phyloP scores from a whole-genome alignment of 805 yeast species.

The Metschnikowia baotianmanensis region DNA sequence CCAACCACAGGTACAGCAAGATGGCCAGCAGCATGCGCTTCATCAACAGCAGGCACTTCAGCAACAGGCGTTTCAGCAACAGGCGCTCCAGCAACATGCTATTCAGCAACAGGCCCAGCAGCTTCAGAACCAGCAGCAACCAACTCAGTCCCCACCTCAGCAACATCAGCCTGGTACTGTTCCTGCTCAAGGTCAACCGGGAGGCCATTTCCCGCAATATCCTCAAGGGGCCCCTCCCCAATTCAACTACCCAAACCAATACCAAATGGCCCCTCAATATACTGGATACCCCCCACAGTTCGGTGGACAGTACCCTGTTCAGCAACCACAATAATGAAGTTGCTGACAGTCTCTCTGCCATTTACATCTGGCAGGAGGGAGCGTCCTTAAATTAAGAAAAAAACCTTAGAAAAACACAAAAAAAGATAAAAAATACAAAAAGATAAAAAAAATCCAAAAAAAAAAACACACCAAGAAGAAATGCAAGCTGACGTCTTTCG shows the following conservation, averaged over 20 bases:
- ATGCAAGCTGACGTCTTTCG: constrained; percentile 1
- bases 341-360: background rate
- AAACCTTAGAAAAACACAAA: background rate
- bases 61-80: constrained; percentile 13
- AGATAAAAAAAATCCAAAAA: constrained; percentile 5
- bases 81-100: constrained; percentile 16
- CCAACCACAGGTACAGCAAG: constrained; percentile 29
- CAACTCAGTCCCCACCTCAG: constrained; percentile 3
- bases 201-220: constrained; percentile 15
- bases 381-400: background rate
- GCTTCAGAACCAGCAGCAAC: constrained; percentile 16
- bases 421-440: constrained; percentile 6
- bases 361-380: background rate
- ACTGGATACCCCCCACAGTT: constrained; percentile 28
- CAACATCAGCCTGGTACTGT: constrained; percentile 6
- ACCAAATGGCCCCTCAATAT: constrained; percentile 24
- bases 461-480: constrained; percentile 1
- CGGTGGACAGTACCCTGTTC: constrained; percentile 23
- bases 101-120: constrained; percentile 16
- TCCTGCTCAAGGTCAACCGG: constrained; percentile 29
- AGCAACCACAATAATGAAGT: constrained; percentile 20
- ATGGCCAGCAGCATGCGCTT: constrained; percentile 2
- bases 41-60: constrained; percentile 8
- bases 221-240: constrained; percentile 16
- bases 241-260: constrained; percentile 21